Evolutionary conservation across 345 rosid species (phyloP).

Genomic region (Ceriops zippeliana): DNA sequence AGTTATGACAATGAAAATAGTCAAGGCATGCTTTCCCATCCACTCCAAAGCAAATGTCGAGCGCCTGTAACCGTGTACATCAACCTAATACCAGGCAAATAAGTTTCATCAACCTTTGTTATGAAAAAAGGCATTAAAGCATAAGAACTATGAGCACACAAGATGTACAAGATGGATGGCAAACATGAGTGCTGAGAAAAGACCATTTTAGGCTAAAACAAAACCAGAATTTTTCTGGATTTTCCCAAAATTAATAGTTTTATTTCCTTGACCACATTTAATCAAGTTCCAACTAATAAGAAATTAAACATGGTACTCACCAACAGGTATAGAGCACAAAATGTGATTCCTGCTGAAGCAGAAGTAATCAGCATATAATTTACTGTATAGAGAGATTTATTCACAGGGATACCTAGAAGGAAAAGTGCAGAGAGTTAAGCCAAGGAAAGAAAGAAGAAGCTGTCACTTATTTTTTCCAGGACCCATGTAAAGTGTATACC

Average conservation of each 20-base stretch:
- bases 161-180: no score
- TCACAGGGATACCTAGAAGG: constrained; percentile 37
- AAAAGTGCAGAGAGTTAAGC: background rate
- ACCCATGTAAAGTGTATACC: constrained; percentile 23
- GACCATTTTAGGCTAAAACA: no score
- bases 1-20: constrained; percentile 33
- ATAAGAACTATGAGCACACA: no score
- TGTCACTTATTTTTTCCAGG: background rate
- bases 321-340: constrained; percentile 37
- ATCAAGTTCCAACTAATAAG: background rate
- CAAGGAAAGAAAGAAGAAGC: background rate
- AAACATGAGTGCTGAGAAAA: no score
- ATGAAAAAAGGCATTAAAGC: no score
- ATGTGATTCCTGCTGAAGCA: constrained; percentile 39
- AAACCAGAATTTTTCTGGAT: no score
- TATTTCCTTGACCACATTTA: no score
- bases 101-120: no score
- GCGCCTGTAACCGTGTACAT: constrained; percentile 29
- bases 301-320: constrained; percentile 19
- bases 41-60: constrained; percentile 32
- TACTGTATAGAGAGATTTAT: constrained; percentile 39
- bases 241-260: no score
- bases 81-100: constrained; percentile 28
- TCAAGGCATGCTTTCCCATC: constrained; percentile 48
- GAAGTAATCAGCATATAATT: constrained; percentile 45